Percentiles rank a stretch among this genome's conserved stretches.
Conservation (phyloP, 176 grass and related monocot genomes). For the Aegilops speltoides region DNA sequence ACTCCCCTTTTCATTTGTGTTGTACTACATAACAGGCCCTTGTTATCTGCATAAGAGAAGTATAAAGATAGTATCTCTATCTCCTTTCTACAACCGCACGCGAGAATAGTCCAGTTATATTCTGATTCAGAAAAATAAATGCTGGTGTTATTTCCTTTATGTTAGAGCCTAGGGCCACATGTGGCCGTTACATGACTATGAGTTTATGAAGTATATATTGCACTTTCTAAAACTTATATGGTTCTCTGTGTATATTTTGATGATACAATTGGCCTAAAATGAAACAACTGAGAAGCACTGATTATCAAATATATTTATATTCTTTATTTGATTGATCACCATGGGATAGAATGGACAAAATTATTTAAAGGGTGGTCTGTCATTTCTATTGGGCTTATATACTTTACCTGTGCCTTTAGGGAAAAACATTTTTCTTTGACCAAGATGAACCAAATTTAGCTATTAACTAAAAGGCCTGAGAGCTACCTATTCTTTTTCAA, state of each 20-base stretch:
- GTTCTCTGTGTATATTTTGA: constrained; percentile 5
- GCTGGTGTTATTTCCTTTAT: not conserved
- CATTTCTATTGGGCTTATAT: not conserved
- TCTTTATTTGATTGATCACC: not conserved
- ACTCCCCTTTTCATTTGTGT: not conserved
- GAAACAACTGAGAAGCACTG: not conserved
- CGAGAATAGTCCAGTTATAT: not conserved
- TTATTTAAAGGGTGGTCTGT: not conserved
- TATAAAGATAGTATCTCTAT: not conserved
- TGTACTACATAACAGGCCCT: not conserved
- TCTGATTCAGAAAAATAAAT: constrained; percentile 6
- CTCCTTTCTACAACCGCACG: not conserved
- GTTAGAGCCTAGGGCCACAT: not conserved
- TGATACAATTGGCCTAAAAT: not conserved
- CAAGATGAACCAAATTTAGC: constrained; percentile 3
- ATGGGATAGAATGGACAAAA: not conserved
- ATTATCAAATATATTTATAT: too few species aligned
- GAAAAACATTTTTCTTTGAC: not conserved
- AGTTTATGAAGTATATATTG: not conserved
- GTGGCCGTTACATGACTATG: not conserved
- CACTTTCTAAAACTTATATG: not conserved
- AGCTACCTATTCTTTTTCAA: not conserved
- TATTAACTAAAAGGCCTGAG: not conserved
- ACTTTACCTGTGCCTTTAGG: too few species aligned
- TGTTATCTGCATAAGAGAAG: not conserved